Percentiles rank a stretch among this genome's conserved stretches.
These are phyloP conservation scores for Rhodosporidiobolus sp. DNA, from an alignment of 768 basidiomycete species.

Conservation along the genomic window DNA sequence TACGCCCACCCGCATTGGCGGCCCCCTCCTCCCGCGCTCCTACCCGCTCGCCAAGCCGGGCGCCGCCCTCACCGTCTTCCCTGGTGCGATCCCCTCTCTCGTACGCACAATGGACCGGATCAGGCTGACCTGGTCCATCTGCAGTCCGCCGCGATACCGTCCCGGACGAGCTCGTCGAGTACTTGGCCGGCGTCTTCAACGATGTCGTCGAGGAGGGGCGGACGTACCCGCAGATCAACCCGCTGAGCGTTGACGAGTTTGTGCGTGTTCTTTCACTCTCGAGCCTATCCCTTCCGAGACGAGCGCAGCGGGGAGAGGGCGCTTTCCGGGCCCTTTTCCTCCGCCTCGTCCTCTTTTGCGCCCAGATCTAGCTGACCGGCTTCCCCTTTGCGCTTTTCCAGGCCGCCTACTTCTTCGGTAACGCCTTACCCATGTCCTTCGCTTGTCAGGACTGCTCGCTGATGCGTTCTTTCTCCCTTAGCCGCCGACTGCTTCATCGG, in stretches of 20 bases:
- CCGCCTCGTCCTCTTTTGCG: not conserved
- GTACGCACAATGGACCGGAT: too few relatives aligned
- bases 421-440: not conserved
- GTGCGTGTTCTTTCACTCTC: slow-evolving; percentile 55
- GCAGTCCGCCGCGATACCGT: slow-evolving; percentile 56
- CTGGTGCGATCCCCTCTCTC: slow-evolving; percentile 52
- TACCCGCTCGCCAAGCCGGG: slow-evolving; percentile 20
- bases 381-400: not conserved
- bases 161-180: slow-evolving; percentile 49
- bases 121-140: too few relatives aligned
- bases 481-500: slow-evolving; percentile 42
- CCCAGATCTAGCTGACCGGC: not conserved
- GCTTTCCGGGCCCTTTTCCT: too few relatives aligned
- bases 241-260: slow-evolving; percentile 58
- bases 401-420: slow-evolving; percentile 43
- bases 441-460: not conserved
- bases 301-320: too few relatives aligned
- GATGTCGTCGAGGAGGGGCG: slow-evolving; percentile 68
- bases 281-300: too few relatives aligned
- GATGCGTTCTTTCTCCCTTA: not conserved
- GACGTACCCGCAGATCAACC: slow-evolving; percentile 79
- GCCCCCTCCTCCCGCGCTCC: slow-evolving; percentile 23
- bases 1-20: slow-evolving; percentile 22
- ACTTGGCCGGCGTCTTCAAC: slow-evolving; percentile 55
- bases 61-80: slow-evolving; percentile 27